Base-by-base conservation (phyloP, 345 rosid genomes). In the Lagerstroemia speciosa region DNA sequence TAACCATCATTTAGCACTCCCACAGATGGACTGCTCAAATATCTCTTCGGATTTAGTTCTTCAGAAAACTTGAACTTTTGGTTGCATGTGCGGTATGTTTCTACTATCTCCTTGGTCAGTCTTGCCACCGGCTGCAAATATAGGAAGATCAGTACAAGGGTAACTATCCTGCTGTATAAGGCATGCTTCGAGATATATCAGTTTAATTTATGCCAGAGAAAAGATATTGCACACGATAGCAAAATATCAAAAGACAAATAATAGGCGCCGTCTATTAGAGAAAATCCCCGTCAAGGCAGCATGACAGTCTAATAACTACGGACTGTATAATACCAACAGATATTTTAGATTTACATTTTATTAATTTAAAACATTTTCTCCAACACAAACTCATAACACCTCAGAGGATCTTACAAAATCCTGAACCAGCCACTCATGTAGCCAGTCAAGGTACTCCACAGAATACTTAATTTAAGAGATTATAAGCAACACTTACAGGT, bases 1-100 rank as follows among this genome's bases (percentile, higher is more conserved):
- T 72, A 83, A 75, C 99, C 98, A 78, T 89, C 98, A 73, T 94
- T 94, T 77, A 81, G 90, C 66, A 88, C 90, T 73, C 98, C 98
- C 79, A 75, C 82, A 43, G 99, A 86, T 57, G 99, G 99, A 78
- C 85, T 89, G 67, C 96, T 94, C 85, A 94, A 81, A 82, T 85
- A 94, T 72, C 96, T 85, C 85, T 91, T 94, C 33, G 96, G 98
- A 81, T 89, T 91, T 76, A 91, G 76, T 74, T 89, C 97, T 78
- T 91, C 97, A 58, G 90, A 86, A 87, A 84, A 94, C 72, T 84
- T 91, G 78, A 94, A 91, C 66, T 83, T 84, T 29, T 96, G 89
- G 77, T 94, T 85, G 85, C 99, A 94, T 78, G 73, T 79, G 76
- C 77, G 88, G 80, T 91, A 94, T 17, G 96, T 91, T 78, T 87